A percentile compares a stretch with the other conserved stretches of the same genome.
These are phyloP conservation scores for Apophysomyces ossiformis DNA, from an alignment of 371 early-diverging fungal genomes.

Conservation along the genomic window DNA sequence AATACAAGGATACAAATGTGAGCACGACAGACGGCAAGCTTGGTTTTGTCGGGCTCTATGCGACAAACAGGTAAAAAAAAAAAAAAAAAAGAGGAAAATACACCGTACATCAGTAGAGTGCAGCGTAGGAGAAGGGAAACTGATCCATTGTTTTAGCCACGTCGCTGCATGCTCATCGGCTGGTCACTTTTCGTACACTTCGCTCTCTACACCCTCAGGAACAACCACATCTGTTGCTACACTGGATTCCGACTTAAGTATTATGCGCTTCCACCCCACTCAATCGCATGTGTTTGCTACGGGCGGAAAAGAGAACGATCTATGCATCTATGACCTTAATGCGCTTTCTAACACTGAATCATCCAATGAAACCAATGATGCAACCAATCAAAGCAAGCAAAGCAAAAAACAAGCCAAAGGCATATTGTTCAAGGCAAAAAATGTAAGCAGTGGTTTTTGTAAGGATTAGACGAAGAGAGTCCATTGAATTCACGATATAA, in stretches of 20 bases:
- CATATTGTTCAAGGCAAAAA: slow-evolving; percentile 66
- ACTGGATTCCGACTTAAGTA: slow-evolving; percentile 29
- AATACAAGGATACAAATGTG: slow-evolving; percentile 50
- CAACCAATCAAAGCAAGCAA: slow-evolving; percentile 39
- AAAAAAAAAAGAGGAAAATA: not conserved
- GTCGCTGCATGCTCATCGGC: slow-evolving; percentile 41
- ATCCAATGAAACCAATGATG: slow-evolving; percentile 24
- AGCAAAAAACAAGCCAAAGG: slow-evolving; percentile 48
- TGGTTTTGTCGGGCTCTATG: slow-evolving; percentile 68
- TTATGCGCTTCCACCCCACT: slow-evolving; percentile 73
- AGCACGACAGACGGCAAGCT: slow-evolving; percentile 39
- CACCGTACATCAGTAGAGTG: no score
- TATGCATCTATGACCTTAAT: slow-evolving; percentile 77
- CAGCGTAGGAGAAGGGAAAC: not conserved
- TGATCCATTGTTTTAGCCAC: slow-evolving; percentile 18
- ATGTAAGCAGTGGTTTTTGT: slow-evolving; percentile 43
- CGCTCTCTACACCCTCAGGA: slow-evolving; percentile 13
- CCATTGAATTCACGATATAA: slow-evolving; percentile 11
- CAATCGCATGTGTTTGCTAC: slow-evolving; percentile 74
- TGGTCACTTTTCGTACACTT: slow-evolving; percentile 41
- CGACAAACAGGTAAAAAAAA: slow-evolving; percentile 35
- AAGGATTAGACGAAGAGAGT: not conserved
- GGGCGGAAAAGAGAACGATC: slow-evolving; percentile 87
- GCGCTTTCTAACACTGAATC: slow-evolving; percentile 8
- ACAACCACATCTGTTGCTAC: slow-evolving; percentile 18